Evolutionary conservation across 129 eudicot species (phyloP).

Genomic region (Smallanthus sonchifolius): DNA sequence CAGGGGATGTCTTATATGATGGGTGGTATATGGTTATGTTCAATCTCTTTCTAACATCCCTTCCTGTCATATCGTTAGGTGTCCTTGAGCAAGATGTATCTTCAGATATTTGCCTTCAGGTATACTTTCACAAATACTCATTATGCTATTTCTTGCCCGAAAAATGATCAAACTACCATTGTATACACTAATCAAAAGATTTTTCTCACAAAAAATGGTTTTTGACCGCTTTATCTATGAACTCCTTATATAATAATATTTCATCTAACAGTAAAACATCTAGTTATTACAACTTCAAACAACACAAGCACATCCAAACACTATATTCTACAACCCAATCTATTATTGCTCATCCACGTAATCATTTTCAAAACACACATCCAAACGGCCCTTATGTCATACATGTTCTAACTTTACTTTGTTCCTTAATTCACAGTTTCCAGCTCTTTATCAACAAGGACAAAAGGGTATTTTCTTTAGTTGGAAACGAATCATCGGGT

Average conservation of each 20-base stretch:
- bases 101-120: constrained; percentile 53
- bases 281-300: not conserved
- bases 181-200: not conserved
- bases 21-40: constrained; percentile 62
- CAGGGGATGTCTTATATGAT: constrained; percentile 41
- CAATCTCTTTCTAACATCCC: constrained; percentile 51
- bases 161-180: not conserved
- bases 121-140: constrained; percentile 10
- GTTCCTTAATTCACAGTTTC: constrained; percentile 30
- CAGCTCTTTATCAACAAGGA: constrained; percentile 53
- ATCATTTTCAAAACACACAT: not conserved
- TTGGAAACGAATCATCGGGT: constrained; percentile 51
- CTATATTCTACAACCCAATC: not conserved
- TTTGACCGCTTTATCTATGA: no score
- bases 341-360: not conserved
- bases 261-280: not conserved
- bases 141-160: not conserved
- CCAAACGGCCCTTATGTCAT: not conserved
- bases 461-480: constrained; percentile 40
- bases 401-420: constrained; percentile 2
- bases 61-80: constrained; percentile 55
- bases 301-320: not conserved
- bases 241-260: no score
- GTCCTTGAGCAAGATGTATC: constrained; percentile 60
- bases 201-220: no score